Conservation (phyloP, 2,329 filamentous ascomycete genomes). For the Aspergillus costaricaensis region DNA sequence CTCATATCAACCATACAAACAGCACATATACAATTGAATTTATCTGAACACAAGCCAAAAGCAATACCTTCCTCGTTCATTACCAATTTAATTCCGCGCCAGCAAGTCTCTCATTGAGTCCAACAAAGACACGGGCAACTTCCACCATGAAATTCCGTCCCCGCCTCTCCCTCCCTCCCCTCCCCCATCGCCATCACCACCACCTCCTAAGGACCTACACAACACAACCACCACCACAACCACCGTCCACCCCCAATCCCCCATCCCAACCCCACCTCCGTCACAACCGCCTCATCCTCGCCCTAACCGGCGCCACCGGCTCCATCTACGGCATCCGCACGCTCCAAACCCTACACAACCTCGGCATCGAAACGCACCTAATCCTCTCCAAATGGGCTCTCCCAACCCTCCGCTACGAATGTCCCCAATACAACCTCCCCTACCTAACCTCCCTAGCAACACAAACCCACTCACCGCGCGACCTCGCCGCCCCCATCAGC, state of each 20-base stretch:
- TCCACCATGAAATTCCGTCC: not conserved
- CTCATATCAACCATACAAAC: too few relatives aligned
- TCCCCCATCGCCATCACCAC: too few relatives aligned
- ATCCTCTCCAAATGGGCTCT: slow-evolving; percentile 34
- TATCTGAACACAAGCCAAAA: too few relatives aligned
- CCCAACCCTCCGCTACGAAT: slow-evolving; percentile 26
- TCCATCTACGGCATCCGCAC: slow-evolving; percentile 28
- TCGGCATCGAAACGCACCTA: slow-evolving; percentile 30
- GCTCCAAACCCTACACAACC: slow-evolving; percentile 25
- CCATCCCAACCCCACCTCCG: not conserved
- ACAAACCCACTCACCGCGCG: slow-evolving; percentile 21
- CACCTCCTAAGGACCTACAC: not conserved
- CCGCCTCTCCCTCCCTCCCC: not conserved
- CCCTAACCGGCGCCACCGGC: slow-evolving; percentile 37
- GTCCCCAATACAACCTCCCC: slow-evolving; percentile 6
- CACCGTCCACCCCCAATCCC: not conserved
- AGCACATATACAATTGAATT: too few relatives aligned
- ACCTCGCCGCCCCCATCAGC: slow-evolving; percentile 29
- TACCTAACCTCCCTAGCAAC: slow-evolving; percentile 15
- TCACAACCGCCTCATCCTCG: slow-evolving; percentile 21
- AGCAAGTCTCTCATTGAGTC: too few relatives aligned
- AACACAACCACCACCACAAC: not conserved
- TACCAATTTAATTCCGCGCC: too few relatives aligned
- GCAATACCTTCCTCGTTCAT: too few relatives aligned
- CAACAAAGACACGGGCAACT: not conserved